A percentile compares a stretch with the other conserved stretches of the same genome.
Conservation (phyloP, 2,329 filamentous ascomycete species). For the Pestalotiopsis sp. region DNA sequence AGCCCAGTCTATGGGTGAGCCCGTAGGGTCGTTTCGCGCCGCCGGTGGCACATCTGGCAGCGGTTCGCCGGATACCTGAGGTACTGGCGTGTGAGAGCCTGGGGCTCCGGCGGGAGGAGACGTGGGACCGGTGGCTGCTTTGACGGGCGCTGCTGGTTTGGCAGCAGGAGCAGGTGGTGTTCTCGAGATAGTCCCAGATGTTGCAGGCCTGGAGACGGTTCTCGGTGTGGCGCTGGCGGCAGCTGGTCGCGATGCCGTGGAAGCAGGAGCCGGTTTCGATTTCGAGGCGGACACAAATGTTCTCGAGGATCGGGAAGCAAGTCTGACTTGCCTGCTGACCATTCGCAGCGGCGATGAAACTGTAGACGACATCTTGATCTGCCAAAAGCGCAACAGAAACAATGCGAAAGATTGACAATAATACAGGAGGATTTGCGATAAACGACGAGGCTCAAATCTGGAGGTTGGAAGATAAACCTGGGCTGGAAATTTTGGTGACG, state of each 20-base stretch:
- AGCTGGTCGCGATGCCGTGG: slow-evolving; percentile 13
- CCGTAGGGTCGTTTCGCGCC: slow-evolving; percentile 6
- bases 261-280: slow-evolving; percentile 17
- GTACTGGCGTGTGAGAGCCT: slow-evolving; percentile 23
- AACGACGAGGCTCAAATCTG: neutral
- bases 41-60: slow-evolving; percentile 28
- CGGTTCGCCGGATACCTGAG: slow-evolving; percentile 29
- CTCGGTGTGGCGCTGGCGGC: neutral
- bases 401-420: neutral
- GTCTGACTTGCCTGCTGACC: neutral
- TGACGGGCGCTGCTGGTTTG: slow-evolving; percentile 13
- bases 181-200: slow-evolving; percentile 8
- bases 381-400: neutral
- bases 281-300: neutral
- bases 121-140: slow-evolving; percentile 15
- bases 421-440: neutral
- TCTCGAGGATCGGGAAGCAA: neutral
- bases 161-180: slow-evolving; percentile 16
- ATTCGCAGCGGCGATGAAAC: slow-evolving; percentile 3
- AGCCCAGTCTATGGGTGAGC: slow-evolving; percentile 70
- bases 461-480: neutral
- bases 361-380: slow-evolving; percentile 17
- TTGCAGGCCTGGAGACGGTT: slow-evolving; percentile 14
- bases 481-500: slow-evolving; percentile 6
- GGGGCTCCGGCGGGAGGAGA: slow-evolving; percentile 9